Evolutionary conservation across 805 yeast species (phyloP), one percentile per base, ranked within the genome.

Genomic region (Candida arabinofermentans): DNA sequence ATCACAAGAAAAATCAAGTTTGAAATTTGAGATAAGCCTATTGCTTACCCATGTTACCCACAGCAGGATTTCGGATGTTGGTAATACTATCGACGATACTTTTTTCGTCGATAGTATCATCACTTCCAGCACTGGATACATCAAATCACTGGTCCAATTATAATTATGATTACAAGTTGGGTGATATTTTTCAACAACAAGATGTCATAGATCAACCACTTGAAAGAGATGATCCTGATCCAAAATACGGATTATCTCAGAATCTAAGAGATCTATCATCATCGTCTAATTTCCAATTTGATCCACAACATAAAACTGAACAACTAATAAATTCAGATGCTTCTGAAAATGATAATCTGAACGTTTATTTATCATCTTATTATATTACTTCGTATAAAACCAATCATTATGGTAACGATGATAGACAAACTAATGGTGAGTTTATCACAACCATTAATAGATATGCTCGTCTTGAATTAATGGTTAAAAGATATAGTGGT

Each of bases 331-430:
- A 46, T 12, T 39, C 43, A 29, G 53, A 49, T 29, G 42, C 53
- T 4, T 36, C 34, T 23, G 51, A 51, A 30, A 42, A 40, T 27
- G 42, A 44, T 8, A 36, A 41, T 13, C 29, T 51, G 18, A 46
- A 44, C 35, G 43, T 49, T 10, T 47, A 41, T 23, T 40, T 48
- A 21, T 40, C 43, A 19, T 43, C 54, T 2, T 44, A 48, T 26
- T 30, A 16, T 23, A 9, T 22, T 22, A 33, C 23, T 9, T 19
- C 37, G 12, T 14, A 9, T 7, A 34, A 13, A 24, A n/a, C n/a
- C n/a, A n/a, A n/a, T n/a, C n/a, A n/a, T n/a, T n/a, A 27, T 27
- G 29, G 4, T 27, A 16, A 27, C 27, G 27, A 27, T 27, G 8
- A 8, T 27, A 12, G 13, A 16, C 19, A 16, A 24, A 13, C 9